Percentiles rank a stretch among this genome's conserved stretches.
These are phyloP conservation scores for Cudoniella acicularis DNA, from an alignment of 495 filamentous ascomycete genomes.

Conservation along the genomic window DNA sequence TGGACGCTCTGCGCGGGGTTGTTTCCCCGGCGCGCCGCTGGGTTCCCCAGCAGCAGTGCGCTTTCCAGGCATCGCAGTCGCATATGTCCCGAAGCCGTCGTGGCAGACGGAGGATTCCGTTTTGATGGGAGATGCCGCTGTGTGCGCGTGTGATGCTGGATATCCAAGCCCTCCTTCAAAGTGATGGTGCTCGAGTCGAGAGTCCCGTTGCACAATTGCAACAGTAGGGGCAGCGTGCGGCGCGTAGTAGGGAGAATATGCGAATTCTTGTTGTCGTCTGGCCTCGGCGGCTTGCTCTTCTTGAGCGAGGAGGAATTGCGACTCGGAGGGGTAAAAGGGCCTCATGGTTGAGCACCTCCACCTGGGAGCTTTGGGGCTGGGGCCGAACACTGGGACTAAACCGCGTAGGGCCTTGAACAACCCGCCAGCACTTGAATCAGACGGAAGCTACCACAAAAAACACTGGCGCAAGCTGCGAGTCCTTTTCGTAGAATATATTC, in stretches of 20 bases:
- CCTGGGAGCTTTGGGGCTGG: too few relatives aligned
- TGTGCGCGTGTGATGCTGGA: too few relatives aligned
- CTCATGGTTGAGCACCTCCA: too few relatives aligned
- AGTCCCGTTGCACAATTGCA: background rate
- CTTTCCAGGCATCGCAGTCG: slow-evolving; percentile 19
- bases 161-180: background rate
- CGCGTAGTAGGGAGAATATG: background rate
- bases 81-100: background rate
- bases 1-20: slow-evolving; percentile 44
- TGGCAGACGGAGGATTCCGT: background rate
- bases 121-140: background rate
- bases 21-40: slow-evolving; percentile 28
- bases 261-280: background rate
- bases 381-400: too few relatives aligned
- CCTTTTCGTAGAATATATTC: too few relatives aligned
- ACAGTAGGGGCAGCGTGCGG: background rate
- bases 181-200: background rate
- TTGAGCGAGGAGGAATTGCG: background rate
- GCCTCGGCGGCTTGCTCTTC: background rate
- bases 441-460: too few relatives aligned
- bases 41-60: slow-evolving; percentile 3
- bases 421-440: too few relatives aligned
- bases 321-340: too few relatives aligned
- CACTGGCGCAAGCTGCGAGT: too few relatives aligned
- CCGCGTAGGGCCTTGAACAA: background rate